Evolutionary conservation across 257 asterid genomes (phyloP), one percentile per base, ranked within the genome.

Genomic region (Scutellaria baicalensis): DNA sequence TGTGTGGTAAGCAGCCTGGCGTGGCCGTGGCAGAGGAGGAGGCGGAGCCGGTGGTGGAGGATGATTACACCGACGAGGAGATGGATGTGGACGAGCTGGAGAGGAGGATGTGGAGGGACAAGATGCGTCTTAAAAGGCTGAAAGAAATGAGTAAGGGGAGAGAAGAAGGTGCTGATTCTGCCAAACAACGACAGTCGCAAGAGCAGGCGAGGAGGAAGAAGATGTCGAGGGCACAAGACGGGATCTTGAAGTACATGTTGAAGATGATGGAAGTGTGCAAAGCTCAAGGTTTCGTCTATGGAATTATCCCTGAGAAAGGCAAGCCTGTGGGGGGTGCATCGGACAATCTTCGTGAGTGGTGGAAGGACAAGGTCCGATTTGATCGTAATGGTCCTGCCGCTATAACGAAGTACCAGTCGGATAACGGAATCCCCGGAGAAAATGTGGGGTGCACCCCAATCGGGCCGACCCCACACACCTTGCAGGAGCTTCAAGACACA

Each of bases 221-320:
- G 78, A 91, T 91, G 97, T 89, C 97, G 0, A 78, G 97, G 82
- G 97, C 97, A 6, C 97, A 91, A 67, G 97, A 91, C 8, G 97
- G 97, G 59, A 91, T 91, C 78, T 71, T 91, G 83, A 91, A 91
- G 63, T 91, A 91, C 78, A 91, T 91, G 97, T 43, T 27, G 33
- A 27, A 27, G 33, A 27, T 27, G 33, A 27, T 27, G 33, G 33
- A 27, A 27, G 33, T 27, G 0, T 27, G 33, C 33, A 27, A 27
- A 27, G 33, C 33, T 3, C 33, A 27, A 27, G 33, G 33, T 27
- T 27, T 27, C 4, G 33, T 27, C 33, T 27, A 27, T 5, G 33
- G 33, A 27, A 27, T 27, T 5, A 27, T 91, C n/a, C 96, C 95
- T 0, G 97, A 91, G 84, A 91, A 91, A 38, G 97, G 97, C 14